Evolutionary conservation across 163 green algal genomes (phyloP), one percentile per base, ranked within the genome.

Genomic region (Coccomyxa subellipsoidea): DNA sequence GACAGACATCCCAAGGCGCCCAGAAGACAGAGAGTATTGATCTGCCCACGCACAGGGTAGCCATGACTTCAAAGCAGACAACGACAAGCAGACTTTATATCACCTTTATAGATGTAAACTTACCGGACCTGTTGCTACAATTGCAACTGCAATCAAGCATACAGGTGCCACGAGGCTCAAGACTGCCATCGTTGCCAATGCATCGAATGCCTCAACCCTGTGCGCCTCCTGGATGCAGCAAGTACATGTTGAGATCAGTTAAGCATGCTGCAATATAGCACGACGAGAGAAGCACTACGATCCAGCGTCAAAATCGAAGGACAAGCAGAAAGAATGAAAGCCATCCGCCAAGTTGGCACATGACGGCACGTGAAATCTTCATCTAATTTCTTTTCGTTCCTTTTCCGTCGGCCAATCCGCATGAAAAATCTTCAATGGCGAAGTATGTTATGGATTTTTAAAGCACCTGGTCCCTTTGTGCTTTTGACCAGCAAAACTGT

Each of bases 141-240:
- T 25, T n/a, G 53, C 18, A 31, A 47, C 25, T 10, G 77, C 29
- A 10, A 70, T 21, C 27, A 72, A 7, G 21, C 34, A 15, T 40
- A 38, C 38, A 72, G 79, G 79, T 79, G 79, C 79, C 29, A 53
- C 69, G 47, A 83, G 79, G 79, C 79, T 83, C 66, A 83, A 53
- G 23, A 83, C 36, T 38, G 79, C 47, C 47, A 59, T 59, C 23
- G 47, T 59, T 18, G 47, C 23, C 47, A 12, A 59, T 8, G 47
- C 47, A 59, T 59, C 5, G 2, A n/a, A n/a, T n/a, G n/a, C n/a
- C n/a, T n/a, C n/a, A n/a, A n/a, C n/a, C n/a, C n/a, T n/a, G n/a
- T n/a, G n/a, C n/a, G n/a, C n/a, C n/a, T n/a, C n/a, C n/a, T n/a
- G n/a, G n/a, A n/a, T n/a, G n/a, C n/a, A n/a, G n/a, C n/a, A n/a